Evolutionary conservation across 805 yeast species (phyloP).

Genomic region (Wickerhamomyces hampshirensis): DNA sequence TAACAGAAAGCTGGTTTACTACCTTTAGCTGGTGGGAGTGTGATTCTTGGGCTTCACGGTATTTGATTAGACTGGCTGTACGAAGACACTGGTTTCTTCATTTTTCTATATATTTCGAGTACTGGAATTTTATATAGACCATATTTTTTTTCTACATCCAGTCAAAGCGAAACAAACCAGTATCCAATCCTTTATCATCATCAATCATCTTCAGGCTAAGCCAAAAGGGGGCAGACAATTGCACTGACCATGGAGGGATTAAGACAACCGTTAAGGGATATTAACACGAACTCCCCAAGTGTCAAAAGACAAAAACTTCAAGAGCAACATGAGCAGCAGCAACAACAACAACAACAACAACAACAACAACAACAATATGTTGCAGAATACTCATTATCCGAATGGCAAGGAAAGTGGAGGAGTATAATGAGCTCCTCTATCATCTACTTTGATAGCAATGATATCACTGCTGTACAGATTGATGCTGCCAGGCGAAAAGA

Average conservation of each 20-base stretch:
- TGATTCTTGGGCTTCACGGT: no score
- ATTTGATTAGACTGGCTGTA: no score
- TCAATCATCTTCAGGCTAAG: no score
- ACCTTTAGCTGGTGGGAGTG: no score
- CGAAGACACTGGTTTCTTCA: no score
- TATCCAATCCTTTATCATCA: no score
- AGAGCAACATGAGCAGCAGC: conserved; percentile 4
- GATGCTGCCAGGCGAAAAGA: conserved; percentile 26
- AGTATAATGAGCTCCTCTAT: conserved; percentile 50
- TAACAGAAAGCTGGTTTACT: no score
- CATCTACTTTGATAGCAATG: conserved; percentile 51
- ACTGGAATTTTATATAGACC: no score
- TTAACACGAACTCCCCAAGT: conserved; percentile 25
- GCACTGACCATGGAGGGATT: conserved; percentile 20
- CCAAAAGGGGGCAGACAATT: no score
- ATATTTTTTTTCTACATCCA: no score
- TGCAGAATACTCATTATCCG: conserved; percentile 28
- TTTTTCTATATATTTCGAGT: no score
- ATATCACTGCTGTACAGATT: conserved; percentile 16
- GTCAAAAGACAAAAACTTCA: conserved; percentile 22
- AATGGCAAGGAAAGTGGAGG: conserved; percentile 61
- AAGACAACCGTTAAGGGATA: conserved; percentile 20
- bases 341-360: conserved; percentile 6
- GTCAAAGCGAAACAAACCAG: no score
- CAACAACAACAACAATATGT: conserved; percentile 8